Conservation (phyloP, 345 rosid genomes). For the Salix koriyanagi region DNA sequence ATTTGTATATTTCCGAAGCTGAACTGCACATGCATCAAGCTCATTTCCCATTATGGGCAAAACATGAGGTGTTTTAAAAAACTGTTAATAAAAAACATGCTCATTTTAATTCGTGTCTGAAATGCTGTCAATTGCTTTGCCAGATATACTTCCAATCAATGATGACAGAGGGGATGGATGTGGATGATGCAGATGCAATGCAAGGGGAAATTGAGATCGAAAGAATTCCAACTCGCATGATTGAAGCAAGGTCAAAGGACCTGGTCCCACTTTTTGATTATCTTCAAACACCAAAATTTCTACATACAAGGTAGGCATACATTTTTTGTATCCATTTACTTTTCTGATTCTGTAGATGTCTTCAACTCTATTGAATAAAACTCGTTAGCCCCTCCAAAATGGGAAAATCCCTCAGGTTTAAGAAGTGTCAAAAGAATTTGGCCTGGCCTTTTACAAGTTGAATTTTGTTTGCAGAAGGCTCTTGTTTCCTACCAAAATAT, state of each 20-base stretch:
- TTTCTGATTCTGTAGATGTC: background rate
- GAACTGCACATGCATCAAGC: slow-evolving; percentile 68
- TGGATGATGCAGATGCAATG: slow-evolving; percentile 36
- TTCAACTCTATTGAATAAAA: background rate
- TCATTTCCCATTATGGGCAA: slow-evolving; percentile 56
- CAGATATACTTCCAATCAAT: slow-evolving; percentile 65
- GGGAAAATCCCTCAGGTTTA: background rate
- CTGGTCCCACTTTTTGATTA: slow-evolving; percentile 65
- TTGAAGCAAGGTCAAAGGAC: slow-evolving; percentile 64
- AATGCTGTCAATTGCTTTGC: slow-evolving; percentile 21
- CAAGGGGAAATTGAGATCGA: slow-evolving; percentile 72
- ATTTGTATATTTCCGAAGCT: slow-evolving; percentile 75
- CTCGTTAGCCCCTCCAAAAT: background rate
- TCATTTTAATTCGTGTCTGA: background rate
- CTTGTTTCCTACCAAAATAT: too few relatives aligned
- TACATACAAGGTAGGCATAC: slow-evolving; percentile 40
- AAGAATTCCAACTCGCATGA: slow-evolving; percentile 46
- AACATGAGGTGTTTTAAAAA: slow-evolving; percentile 50
- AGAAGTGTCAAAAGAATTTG: too few relatives aligned
- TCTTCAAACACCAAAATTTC: slow-evolving; percentile 41
- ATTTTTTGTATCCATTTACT: background rate
- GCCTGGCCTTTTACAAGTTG: too few relatives aligned
- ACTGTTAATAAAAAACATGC: background rate
- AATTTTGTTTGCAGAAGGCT: too few relatives aligned
- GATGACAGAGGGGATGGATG: slow-evolving; percentile 24